Base-by-base conservation (phyloP, 257 asterid species). In the Fraxinus pennsylvanica region DNA sequence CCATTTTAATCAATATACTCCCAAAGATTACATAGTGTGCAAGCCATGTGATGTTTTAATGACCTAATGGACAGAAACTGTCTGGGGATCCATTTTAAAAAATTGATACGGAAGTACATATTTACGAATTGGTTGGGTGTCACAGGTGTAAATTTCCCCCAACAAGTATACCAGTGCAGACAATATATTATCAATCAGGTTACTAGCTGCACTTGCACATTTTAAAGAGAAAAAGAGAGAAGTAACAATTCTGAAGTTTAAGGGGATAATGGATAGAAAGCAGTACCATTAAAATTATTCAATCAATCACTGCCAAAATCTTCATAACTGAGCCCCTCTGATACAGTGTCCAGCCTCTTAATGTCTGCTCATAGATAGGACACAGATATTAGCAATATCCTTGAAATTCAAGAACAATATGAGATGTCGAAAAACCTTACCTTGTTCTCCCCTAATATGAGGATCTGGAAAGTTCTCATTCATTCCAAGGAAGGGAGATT, bases 401-500 rank as follows among this genome's bases (percentile, higher is more conserved):
- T 68, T 39, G 17, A 68, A 67, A 69, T n/a, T 66, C 33, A 68
- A 70, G 32, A 79, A 43, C 73, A 47, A 33, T 71, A 47, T 67
- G 67, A 76, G 71, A 54, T 66, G 71, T 10, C 70, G 41, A 9
- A 9, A 32, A 17, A 59, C 65, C 84, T 83, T 50, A 87, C 89
- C 89, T 74, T 76, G 81, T 50, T 74, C 84, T 73, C 80, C 80
- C 76, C 74, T 68, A 71, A 63, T 72, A 69, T 14, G 81, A 22
- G 84, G 85, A 81, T 87, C 83, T 30, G 69, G 73, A 76, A 81
- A 81, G 80, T 76, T 73, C 3, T 76, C 66, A 75, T 79, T 84
- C n/a, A 83, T 74, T 68, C 75, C 82, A 32, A 81, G 80, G 78
- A 71, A 87, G 78, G 88, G 87, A 59, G 91, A 77, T 78, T 83